Conservation (phyloP, 192 early-diverging fungal species). For the Backusella circina region DNA sequence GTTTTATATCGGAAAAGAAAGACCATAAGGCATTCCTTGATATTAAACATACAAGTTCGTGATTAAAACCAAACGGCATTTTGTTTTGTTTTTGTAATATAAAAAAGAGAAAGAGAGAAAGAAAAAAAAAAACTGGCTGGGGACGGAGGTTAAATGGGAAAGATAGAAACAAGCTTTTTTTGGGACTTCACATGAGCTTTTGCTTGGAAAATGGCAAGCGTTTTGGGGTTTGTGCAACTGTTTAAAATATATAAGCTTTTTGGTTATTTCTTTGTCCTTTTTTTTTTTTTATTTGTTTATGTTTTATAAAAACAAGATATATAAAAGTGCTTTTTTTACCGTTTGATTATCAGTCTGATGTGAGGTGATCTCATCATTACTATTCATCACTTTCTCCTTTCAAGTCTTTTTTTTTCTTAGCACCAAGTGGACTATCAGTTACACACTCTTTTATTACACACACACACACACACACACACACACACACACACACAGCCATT, state of each 20-base stretch:
- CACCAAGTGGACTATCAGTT: too few species aligned
- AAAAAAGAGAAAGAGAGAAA: neutral
- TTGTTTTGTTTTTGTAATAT: neutral
- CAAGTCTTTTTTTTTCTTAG: too few species aligned
- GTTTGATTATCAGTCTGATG: neutral
- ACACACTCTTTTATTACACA: too few species aligned
- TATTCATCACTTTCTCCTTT: too few species aligned
- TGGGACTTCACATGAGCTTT: constrained; percentile 2
- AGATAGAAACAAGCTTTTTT: neutral
- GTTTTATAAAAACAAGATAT: too few species aligned
- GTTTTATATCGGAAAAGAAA: constrained; percentile 38
- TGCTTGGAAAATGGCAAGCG: neutral
- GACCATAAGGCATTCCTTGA: constrained; percentile 35
- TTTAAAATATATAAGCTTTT: neutral
- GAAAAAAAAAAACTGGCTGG: neutral
- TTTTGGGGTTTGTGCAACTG: neutral
- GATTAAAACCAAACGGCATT: constrained; percentile 41
- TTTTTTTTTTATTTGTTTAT: neutral
- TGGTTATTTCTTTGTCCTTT: neutral
- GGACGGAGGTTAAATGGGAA: neutral
- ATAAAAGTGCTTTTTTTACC: too few species aligned
- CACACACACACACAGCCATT: too few species aligned
- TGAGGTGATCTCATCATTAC: neutral
- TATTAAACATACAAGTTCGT: constrained; percentile 31
- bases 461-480: too few species aligned